Conservation (phyloP, 139 green algal genomes). For the Pleodorina starrii region DNA sequence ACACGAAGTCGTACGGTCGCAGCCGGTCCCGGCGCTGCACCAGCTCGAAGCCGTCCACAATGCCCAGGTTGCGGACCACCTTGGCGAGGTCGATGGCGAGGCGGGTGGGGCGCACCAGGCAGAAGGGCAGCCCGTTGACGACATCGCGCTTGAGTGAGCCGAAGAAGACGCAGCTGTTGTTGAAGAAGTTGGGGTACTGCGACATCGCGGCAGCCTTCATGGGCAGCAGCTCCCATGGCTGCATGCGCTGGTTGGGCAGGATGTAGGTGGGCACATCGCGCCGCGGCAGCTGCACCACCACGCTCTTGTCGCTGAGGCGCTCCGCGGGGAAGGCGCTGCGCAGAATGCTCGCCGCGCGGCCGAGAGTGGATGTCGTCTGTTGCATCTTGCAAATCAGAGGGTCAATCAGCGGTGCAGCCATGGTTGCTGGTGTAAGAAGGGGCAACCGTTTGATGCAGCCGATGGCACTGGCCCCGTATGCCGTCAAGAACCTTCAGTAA, state of each 20-base stretch:
- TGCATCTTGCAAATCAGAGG: neutral
- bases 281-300: constrained; percentile 41
- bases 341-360: neutral
- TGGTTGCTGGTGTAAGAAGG: neutral
- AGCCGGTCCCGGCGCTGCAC: constrained; percentile 24
- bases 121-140: constrained; percentile 22
- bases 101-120: constrained; percentile 34
- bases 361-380: neutral
- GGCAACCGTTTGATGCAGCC: too few relatives aligned
- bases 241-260: constrained; percentile 28
- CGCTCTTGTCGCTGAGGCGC: neutral
- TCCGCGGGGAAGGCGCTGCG: constrained; percentile 1
- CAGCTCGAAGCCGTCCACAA: constrained; percentile 45
- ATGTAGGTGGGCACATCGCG: constrained; percentile 45
- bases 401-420: constrained; percentile 15
- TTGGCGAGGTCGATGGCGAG: constrained; percentile 53
- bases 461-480: neutral
- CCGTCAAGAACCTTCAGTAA: neutral
- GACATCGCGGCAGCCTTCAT: constrained; percentile 56
- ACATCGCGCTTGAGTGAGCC: constrained; percentile 50
- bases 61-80: constrained; percentile 54
- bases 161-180: constrained; percentile 54
- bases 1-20: constrained; percentile 6
- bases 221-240: constrained; percentile 55
- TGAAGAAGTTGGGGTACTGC: constrained; percentile 63